Evolutionary conservation across 768 basidiomycete species (phyloP), one percentile per base, ranked within the genome.

Genomic region (Panus rudis): DNA sequence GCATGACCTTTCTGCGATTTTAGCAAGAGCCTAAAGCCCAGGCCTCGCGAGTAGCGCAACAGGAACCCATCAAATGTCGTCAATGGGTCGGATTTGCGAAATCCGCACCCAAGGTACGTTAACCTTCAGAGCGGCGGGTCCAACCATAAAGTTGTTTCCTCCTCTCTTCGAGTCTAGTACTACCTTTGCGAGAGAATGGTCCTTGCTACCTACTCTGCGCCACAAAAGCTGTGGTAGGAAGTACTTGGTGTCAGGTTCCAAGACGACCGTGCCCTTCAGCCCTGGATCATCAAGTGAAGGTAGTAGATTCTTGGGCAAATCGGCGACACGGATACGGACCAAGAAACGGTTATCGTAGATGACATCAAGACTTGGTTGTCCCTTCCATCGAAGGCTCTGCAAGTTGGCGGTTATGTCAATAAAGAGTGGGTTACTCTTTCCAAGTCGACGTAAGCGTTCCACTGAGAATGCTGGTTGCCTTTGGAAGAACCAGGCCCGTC

Each of bases 331-430:
- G 50, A 85, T 66, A 16, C 52, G 54, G 32, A 88, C 39, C 3
- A 76, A 52, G 58, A 84, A 89, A 5, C 86, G 78, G 50, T 69
- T 68, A 57, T 89, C 85, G 54, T 75, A 86, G 22, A 87, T n/a
- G n/a, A n/a, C n/a, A n/a, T n/a, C n/a, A n/a, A 61, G 11, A 79
- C 38, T 19, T 72, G 35, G 42, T 42, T 31, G 30, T 19, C 33
- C 56, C 39, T 26, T 37, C 38, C 46, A 50, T 55, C 53, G 51
- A 3, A 40, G n/a, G 37, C 19, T 38, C 21, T 31, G 34, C 4
- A 63, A 53, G 23, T 11, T 48, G 17, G 60, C 46, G 4, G 77
- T 79, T 27, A 74, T 48, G 45, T 81, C 68, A n/a, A 70, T 49
- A 7, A 60, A 49, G 14, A 75, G 50, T 1, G 56, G 58, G 26